Conservation (phyloP, 1,284 basidiomycete genomes). For the Trichosporon faecale region DNA sequence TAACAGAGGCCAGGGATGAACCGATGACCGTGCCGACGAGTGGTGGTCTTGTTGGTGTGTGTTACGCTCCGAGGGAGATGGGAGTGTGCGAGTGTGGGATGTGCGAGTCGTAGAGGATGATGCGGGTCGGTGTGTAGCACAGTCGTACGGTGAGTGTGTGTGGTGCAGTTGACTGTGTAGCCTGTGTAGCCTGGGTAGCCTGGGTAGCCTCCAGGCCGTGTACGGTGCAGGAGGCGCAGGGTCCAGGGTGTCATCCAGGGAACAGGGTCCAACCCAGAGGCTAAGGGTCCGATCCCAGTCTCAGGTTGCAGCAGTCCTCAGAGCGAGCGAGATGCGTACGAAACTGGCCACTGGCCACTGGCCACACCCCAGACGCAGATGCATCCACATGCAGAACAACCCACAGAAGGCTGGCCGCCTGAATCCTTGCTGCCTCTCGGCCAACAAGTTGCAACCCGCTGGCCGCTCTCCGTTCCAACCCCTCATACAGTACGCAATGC, state of each 20-base stretch:
- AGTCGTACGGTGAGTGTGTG: not conserved
- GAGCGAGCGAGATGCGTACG: not conserved
- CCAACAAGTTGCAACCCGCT: not conserved
- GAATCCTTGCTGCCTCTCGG: not conserved
- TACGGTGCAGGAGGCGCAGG: not conserved
- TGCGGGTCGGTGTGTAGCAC: not conserved
- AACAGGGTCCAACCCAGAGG: not conserved
- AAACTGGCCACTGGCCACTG: not conserved
- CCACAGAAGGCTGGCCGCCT: not conserved
- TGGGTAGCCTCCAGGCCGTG: not conserved
- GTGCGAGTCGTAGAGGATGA: not conserved
- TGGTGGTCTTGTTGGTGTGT: not conserved
- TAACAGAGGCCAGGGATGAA: not conserved
- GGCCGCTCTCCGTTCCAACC: not conserved
- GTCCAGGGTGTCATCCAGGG: not conserved
- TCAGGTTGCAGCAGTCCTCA: not conserved
- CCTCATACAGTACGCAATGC: not conserved
- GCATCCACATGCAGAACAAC: no score
- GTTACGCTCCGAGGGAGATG: not conserved
- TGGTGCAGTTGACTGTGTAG: not conserved
- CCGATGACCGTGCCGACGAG: not conserved
- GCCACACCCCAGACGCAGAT: not conserved
- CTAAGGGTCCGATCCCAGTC: constrained; percentile 5
- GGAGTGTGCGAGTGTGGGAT: not conserved
- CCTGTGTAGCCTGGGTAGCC: no score